These are phyloP conservation scores for Ziziphus jujuba DNA, from an alignment of 306 rosid genomes.

Conservation along the genomic window DNA sequence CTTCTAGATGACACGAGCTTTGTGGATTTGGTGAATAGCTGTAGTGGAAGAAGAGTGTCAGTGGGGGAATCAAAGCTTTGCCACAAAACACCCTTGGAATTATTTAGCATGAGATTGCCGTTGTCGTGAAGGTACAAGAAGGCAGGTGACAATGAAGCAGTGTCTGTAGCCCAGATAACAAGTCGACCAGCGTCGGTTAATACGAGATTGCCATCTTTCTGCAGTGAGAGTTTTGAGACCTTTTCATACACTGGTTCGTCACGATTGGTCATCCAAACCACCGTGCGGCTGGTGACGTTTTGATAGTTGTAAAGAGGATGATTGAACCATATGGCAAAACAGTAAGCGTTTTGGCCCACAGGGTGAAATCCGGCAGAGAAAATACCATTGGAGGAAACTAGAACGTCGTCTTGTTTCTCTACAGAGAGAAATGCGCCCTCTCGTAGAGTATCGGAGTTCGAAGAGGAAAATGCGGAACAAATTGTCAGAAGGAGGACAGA, in stretches of 20 bases:
- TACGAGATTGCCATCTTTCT: slow-evolving; percentile 33
- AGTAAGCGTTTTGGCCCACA: slow-evolving; percentile 46
- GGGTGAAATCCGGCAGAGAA: slow-evolving; percentile 58
- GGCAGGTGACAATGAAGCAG: slow-evolving; percentile 1
- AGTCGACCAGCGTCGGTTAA: slow-evolving; percentile 33
- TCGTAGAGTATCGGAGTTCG: slow-evolving; percentile 18
- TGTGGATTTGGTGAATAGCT: slow-evolving; percentile 36
- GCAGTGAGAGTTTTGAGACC: slow-evolving; percentile 42
- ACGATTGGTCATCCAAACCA: slow-evolving; percentile 64
- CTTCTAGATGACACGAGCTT: slow-evolving; percentile 49
- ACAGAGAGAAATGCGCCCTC: slow-evolving; percentile 39
- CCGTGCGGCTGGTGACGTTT: slow-evolving; percentile 8
- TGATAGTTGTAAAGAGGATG: background rate
- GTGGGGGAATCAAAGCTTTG: slow-evolving; percentile 61
- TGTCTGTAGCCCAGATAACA: slow-evolving; percentile 40
- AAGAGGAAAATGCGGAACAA: slow-evolving; percentile 6
- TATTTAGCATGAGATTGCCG: slow-evolving; percentile 42
- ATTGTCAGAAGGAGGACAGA: slow-evolving; percentile 12
- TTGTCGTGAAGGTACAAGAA: slow-evolving; percentile 29
- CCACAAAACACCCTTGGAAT: slow-evolving; percentile 31
- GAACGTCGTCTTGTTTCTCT: slow-evolving; percentile 27
- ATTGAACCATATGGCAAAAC: slow-evolving; percentile 53
- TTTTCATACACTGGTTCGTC: slow-evolving; percentile 47
- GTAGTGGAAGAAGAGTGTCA: slow-evolving; percentile 49
- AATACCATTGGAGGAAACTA: slow-evolving; percentile 35